Conservation (phyloP, 2,329 filamentous ascomycete species). For the Tricladium varicosporioides region DNA sequence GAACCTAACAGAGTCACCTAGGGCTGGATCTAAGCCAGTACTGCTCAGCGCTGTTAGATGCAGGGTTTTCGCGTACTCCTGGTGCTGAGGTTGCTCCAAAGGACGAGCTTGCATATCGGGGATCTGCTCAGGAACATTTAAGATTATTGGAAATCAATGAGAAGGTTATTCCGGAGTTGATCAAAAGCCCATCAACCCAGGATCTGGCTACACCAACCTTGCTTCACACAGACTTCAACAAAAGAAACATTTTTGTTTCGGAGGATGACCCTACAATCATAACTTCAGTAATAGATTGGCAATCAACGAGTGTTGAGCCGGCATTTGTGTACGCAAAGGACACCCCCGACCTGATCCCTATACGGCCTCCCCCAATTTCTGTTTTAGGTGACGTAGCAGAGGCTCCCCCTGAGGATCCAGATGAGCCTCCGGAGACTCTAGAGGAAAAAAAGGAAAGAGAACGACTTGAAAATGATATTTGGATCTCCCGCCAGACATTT, state of each 20-base stretch:
- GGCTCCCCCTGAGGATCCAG: conserved; percentile 23
- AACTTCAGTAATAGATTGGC: conserved; percentile 43
- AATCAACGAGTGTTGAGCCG: conserved; percentile 40
- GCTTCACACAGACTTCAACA: conserved; percentile 41
- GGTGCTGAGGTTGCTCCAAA: conserved; percentile 16
- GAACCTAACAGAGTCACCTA: conserved; percentile 17
- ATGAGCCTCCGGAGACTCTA: background rate
- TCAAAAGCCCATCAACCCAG: conserved; percentile 29
- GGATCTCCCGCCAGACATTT: conserved; percentile 31
- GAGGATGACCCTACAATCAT: conserved; percentile 38
- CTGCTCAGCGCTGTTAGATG: conserved; percentile 38
- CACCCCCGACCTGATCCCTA: conserved; percentile 38
- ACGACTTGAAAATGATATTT: conserved; percentile 29
- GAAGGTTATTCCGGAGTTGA: conserved; percentile 32
- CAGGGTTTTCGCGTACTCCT: conserved; percentile 37
- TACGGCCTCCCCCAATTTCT: background rate
- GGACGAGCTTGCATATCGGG: conserved; percentile 35
- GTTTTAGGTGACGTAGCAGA: conserved; percentile 1
- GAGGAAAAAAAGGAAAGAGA: conserved; percentile 15
- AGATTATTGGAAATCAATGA: conserved; percentile 33
- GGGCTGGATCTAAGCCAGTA: conserved; percentile 37
- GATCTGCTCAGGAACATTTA: conserved; percentile 35
- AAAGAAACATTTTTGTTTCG: conserved; percentile 43
- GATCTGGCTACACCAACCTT: conserved; percentile 33
- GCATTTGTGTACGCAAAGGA: conserved; percentile 39